Evolutionary conservation across 495 filamentous ascomycete genomes (phyloP).

Genomic region (Hypoxylon fragiforme): DNA sequence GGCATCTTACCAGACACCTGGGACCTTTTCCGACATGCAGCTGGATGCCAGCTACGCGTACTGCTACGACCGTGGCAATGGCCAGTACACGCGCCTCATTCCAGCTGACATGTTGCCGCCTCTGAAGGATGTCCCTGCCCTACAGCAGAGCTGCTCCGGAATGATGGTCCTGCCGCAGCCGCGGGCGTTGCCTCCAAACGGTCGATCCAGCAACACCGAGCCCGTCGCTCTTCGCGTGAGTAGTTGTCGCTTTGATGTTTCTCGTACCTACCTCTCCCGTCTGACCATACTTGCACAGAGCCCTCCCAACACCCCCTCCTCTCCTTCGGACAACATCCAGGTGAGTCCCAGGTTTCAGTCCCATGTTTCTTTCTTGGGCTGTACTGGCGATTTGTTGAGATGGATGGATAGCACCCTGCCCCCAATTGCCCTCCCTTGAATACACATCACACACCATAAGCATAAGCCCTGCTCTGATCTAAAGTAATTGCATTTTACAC

Average conservation of each 20-base stretch:
- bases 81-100: conserved; percentile 62
- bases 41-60: conserved; percentile 43
- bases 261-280: background rate
- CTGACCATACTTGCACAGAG: conserved; percentile 9
- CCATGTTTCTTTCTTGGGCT: conserved; percentile 1
- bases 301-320: conserved; percentile 16
- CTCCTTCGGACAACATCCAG: conserved; percentile 41
- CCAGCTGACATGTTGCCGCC: conserved; percentile 66
- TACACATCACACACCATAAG: too few species aligned
- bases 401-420: too few species aligned
- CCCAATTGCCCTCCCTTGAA: too few species aligned
- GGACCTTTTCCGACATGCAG: conserved; percentile 13
- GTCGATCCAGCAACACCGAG: conserved; percentile 40
- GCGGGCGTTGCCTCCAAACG: conserved; percentile 37
- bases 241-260: background rate
- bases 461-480: too few species aligned
- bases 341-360: conserved; percentile 26
- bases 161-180: conserved; percentile 50
- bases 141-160: conserved; percentile 35
- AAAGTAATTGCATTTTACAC: too few species aligned
- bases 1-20: conserved; percentile 3
- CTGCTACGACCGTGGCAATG: conserved; percentile 61
- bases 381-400: background rate
- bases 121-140: conserved; percentile 39
- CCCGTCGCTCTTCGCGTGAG: conserved; percentile 36